These are phyloP conservation scores for Neurospora sp. DNA, from an alignment of 495 filamentous ascomycete species.

Conservation along the genomic window DNA sequence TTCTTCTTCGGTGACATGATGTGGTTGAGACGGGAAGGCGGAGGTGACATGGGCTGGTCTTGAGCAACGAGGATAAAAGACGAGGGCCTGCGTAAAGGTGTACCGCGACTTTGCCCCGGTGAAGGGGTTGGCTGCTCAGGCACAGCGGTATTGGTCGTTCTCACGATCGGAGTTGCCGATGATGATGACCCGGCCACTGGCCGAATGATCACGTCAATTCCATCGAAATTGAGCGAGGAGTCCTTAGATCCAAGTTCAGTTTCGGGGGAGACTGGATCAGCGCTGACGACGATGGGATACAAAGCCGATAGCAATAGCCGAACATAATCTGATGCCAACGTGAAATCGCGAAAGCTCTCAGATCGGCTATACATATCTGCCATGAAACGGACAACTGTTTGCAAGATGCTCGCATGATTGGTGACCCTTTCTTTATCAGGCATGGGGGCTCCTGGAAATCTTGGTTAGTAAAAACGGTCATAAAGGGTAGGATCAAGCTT, in stretches of 20 bases:
- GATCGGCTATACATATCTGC: constrained; percentile 66
- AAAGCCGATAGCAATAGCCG: constrained; percentile 67
- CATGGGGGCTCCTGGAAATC: constrained; percentile 17
- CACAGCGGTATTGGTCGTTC: constrained; percentile 54
- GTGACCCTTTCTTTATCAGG: constrained; percentile 39
- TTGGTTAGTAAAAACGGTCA: constrained; percentile 7
- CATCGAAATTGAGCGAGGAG: constrained; percentile 72
- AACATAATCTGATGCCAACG: constrained; percentile 63
- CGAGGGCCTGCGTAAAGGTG: constrained; percentile 61
- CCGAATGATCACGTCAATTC: constrained; percentile 70
- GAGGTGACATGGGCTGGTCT: constrained; percentile 41
- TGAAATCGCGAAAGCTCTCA: constrained; percentile 67
- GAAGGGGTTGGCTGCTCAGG: constrained; percentile 29
- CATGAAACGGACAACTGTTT: constrained; percentile 69
- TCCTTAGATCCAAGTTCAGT: constrained; percentile 73
- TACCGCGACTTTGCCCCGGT: constrained; percentile 37
- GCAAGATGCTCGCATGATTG: constrained; percentile 48
- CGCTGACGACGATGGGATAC: constrained; percentile 77
- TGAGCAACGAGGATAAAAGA: constrained; percentile 84
- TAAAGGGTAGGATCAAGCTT: constrained; percentile 13
- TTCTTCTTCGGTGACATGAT: constrained; percentile 48
- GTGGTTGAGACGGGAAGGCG: constrained; percentile 52
- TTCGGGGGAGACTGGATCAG: constrained; percentile 70
- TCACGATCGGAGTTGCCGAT: constrained; percentile 51
- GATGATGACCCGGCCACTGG: constrained; percentile 51